Percentiles rank a stretch among this genome's conserved stretches.
phyloP scores from a whole-genome alignment of 257 asterid genomes.

The Dorcoceras hygrometricum region DNA sequence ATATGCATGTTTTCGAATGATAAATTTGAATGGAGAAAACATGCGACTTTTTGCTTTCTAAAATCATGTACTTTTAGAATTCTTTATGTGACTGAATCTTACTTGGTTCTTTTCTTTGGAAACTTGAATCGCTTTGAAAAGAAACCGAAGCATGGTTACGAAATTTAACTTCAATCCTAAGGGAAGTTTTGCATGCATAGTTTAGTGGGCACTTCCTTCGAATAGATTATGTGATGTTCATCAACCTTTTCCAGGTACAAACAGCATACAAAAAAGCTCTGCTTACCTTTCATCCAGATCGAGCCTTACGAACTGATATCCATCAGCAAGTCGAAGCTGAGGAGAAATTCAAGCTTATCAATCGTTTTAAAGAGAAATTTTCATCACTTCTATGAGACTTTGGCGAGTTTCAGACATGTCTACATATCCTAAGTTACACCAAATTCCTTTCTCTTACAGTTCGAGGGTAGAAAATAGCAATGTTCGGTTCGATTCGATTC shows the following conservation, averaged over 20 bases:
- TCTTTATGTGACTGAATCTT: too few species aligned
- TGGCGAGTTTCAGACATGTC: not conserved
- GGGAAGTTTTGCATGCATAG: not conserved
- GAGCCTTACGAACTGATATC: slow-evolving; percentile 60
- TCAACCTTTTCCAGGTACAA: slow-evolving; percentile 57
- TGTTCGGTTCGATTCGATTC: not conserved
- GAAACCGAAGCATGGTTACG: not conserved
- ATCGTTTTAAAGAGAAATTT: slow-evolving; percentile 74
- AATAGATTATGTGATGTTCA: slow-evolving; percentile 13
- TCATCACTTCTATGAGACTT: slow-evolving; percentile 17
- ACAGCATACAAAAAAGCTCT: slow-evolving; percentile 71
- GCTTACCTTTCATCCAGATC: slow-evolving; percentile 83
- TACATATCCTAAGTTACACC: not conserved
- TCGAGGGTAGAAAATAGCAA: not conserved
- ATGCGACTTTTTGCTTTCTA: not conserved
- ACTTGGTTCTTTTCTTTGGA: too few species aligned
- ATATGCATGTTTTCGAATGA: not conserved
- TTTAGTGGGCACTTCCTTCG: not conserved
- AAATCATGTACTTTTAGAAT: too few species aligned
- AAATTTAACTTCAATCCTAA: not conserved
- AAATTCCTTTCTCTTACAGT: too few species aligned
- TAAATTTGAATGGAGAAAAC: not conserved
- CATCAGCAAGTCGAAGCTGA: slow-evolving; percentile 87
- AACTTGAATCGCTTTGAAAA: too few species aligned
- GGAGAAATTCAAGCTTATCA: slow-evolving; percentile 89